Conservation (phyloP, 352 stramenopile species). For the Phytopythium montanum region DNA sequence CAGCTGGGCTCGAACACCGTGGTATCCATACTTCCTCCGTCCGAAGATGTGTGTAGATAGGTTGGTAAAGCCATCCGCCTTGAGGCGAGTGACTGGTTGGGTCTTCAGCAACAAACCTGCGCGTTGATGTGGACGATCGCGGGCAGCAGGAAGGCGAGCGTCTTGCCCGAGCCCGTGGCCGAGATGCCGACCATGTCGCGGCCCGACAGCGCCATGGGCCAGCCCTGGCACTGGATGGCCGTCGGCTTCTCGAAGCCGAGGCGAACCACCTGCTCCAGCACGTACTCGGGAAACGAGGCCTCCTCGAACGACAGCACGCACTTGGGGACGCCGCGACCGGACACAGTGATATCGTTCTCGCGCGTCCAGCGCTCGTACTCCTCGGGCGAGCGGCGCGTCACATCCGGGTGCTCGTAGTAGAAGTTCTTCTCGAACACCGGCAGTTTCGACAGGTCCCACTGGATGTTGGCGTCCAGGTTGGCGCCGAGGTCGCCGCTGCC, state of each 20-base stretch:
- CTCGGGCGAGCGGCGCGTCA: slow-evolving; percentile 86
- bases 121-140: slow-evolving; percentile 99
- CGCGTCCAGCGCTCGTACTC: slow-evolving; percentile 92
- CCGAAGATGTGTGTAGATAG: neutral
- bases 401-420: slow-evolving; percentile 98
- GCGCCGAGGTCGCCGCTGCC: slow-evolving; percentile 79
- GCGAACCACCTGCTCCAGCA: slow-evolving; percentile 96
- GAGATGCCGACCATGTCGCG: slow-evolving; percentile 99
- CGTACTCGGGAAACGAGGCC: slow-evolving; percentile 94
- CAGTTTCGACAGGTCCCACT: slow-evolving; percentile 94
- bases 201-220: slow-evolving; percentile 97
- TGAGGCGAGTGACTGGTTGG: slow-evolving; percentile 1
- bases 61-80: neutral
- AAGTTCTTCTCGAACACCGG: slow-evolving; percentile 99
- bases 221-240: slow-evolving; percentile 92
- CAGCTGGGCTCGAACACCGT: slow-evolving; percentile 6
- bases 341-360: slow-evolving; percentile 93
- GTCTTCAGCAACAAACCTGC: slow-evolving; percentile 90
- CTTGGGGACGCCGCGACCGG: slow-evolving; percentile 97
- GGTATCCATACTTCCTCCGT: slow-evolving; percentile 8
- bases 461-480: slow-evolving; percentile 91
- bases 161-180: slow-evolving; percentile 97
- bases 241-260: slow-evolving; percentile 96
- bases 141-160: slow-evolving; percentile 97
- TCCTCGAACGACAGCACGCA: slow-evolving; percentile 95